Conservation (phyloP, 257 asterid species). For the Eucommia ulmoides region DNA sequence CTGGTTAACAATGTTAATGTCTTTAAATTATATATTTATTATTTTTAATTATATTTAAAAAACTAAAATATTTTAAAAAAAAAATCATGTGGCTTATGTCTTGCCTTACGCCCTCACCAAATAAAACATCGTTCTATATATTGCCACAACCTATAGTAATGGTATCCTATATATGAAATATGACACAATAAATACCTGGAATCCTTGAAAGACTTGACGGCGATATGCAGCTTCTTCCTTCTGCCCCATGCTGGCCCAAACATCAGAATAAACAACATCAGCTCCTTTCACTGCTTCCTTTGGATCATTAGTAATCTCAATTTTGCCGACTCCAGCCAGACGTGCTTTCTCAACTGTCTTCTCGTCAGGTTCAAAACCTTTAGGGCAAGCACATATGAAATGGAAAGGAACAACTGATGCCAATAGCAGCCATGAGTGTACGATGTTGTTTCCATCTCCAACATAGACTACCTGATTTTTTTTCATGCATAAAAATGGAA, state of each 20-base stretch:
- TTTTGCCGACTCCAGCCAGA: conserved; percentile 69
- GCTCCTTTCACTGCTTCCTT: conserved; percentile 92
- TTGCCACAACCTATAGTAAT: too few species aligned
- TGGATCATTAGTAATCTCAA: conserved; percentile 70
- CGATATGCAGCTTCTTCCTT: conserved; percentile 97
- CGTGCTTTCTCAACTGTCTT: conserved; percentile 54
- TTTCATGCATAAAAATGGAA: not conserved
- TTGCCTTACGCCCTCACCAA: too few species aligned
- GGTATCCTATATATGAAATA: too few species aligned
- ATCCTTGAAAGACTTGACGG: conserved; percentile 69
- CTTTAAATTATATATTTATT: too few species aligned
- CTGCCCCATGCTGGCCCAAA: conserved; percentile 99
- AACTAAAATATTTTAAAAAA: too few species aligned
- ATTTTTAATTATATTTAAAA: too few species aligned
- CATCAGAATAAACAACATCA: conserved; percentile 90
- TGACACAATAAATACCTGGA: conserved; percentile 62
- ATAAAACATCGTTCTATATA: too few species aligned
- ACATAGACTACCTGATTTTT: conserved; percentile 74
- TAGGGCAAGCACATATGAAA: conserved; percentile 85
- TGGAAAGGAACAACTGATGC: conserved; percentile 86
- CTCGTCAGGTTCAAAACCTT: conserved; percentile 79
- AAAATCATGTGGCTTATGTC: too few species aligned
- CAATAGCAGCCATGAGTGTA: conserved; percentile 84
- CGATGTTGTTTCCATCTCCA: conserved; percentile 96
- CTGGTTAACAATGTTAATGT: too few species aligned